A percentile compares a stretch with the other conserved stretches of the same genome.
These are phyloP conservation scores for Volvariella volvacea DNA, from an alignment of 1,284 basidiomycete genomes.

Conservation along the genomic window DNA sequence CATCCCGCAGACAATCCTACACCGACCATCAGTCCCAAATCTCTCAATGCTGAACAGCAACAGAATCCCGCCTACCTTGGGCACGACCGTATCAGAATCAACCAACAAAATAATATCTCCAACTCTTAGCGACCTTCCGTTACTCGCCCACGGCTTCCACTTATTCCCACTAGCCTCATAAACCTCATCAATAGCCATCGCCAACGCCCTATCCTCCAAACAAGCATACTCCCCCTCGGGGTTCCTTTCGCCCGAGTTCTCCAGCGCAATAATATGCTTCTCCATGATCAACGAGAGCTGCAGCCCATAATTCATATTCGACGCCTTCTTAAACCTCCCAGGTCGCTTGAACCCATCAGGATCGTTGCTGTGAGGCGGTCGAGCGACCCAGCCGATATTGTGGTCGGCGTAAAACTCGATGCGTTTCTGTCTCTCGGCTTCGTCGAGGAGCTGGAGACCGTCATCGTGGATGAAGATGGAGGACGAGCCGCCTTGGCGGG, in stretches of 20 bases:
- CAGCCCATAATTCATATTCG: slow-evolving; percentile 85
- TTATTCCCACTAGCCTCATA: slow-evolving; percentile 47
- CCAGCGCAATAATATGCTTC: slow-evolving; percentile 53
- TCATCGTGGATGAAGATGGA: slow-evolving; percentile 75
- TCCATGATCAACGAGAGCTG: slow-evolving; percentile 69
- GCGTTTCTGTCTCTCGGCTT: slow-evolving; percentile 58
- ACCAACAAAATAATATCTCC: slow-evolving; percentile 67
- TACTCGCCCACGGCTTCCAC: slow-evolving; percentile 61
- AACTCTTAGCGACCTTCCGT: slow-evolving; percentile 49
- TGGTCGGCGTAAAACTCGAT: slow-evolving; percentile 75
- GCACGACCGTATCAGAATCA: slow-evolving; percentile 83
- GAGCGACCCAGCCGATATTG: slow-evolving; percentile 78
- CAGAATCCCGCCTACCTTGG: slow-evolving; percentile 37
- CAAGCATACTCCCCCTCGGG: slow-evolving; percentile 17
- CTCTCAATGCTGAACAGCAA: slow-evolving; percentile 3
- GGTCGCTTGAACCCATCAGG: slow-evolving; percentile 70
- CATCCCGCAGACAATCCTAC: slow-evolving; percentile 78
- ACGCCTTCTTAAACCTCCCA: slow-evolving; percentile 89
- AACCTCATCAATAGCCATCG: slow-evolving; percentile 62
- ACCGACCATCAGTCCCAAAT: slow-evolving; percentile 3
- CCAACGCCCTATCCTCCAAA: slow-evolving; percentile 58
- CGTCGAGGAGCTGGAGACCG: slow-evolving; percentile 56
- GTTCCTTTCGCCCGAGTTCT: slow-evolving; percentile 31
- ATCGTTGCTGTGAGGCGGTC: slow-evolving; percentile 55
- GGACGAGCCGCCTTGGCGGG: slow-evolving; percentile 74